These are phyloP conservation scores for Pestalotiopsis sp. DNA, from an alignment of 2,329 filamentous ascomycete species.

Conservation along the genomic window DNA sequence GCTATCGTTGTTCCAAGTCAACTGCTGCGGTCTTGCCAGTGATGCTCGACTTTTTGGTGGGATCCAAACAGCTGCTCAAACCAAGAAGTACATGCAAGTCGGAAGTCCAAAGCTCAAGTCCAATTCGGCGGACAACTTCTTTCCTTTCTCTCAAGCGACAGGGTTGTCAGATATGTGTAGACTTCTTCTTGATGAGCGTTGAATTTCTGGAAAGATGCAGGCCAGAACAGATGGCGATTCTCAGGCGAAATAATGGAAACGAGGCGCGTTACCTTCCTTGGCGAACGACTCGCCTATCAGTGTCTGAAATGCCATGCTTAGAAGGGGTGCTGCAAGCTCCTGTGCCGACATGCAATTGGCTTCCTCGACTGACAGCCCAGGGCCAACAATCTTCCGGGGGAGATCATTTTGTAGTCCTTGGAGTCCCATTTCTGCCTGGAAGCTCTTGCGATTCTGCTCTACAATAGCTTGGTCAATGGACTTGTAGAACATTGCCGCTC, in stretches of 20 bases:
- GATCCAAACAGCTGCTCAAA: not conserved
- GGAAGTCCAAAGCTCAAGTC: not conserved
- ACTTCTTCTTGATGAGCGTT: not conserved
- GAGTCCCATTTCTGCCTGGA: slow-evolving; percentile 35
- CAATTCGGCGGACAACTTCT: not conserved
- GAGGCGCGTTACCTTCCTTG: not conserved
- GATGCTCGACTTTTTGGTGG: not conserved
- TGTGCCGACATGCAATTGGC: slow-evolving; percentile 37
- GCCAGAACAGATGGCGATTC: not conserved
- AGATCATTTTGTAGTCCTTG: slow-evolving; percentile 37
- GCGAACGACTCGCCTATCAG: slow-evolving; percentile 11
- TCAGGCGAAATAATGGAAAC: not conserved
- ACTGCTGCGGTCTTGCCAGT: not conserved
- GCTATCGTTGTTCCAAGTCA: not conserved
- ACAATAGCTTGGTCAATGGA: slow-evolving; percentile 28
- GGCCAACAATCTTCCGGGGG: slow-evolving; percentile 12
- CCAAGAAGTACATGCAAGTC: not conserved
- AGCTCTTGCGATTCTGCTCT: slow-evolving; percentile 30
- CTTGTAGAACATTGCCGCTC: slow-evolving; percentile 36
- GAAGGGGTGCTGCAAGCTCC: slow-evolving; percentile 42
- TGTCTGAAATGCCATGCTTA: slow-evolving; percentile 41
- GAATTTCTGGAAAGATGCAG: not conserved
- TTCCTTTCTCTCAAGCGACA: slow-evolving; percentile 1
- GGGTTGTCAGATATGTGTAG: not conserved
- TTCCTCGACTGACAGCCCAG: slow-evolving; percentile 35